Percentiles rank a stretch among this genome's conserved stretches.
Evolutionary conservation across 352 stramenopile species (phyloP).

Genomic region (Globisporangium middletonii): DNA sequence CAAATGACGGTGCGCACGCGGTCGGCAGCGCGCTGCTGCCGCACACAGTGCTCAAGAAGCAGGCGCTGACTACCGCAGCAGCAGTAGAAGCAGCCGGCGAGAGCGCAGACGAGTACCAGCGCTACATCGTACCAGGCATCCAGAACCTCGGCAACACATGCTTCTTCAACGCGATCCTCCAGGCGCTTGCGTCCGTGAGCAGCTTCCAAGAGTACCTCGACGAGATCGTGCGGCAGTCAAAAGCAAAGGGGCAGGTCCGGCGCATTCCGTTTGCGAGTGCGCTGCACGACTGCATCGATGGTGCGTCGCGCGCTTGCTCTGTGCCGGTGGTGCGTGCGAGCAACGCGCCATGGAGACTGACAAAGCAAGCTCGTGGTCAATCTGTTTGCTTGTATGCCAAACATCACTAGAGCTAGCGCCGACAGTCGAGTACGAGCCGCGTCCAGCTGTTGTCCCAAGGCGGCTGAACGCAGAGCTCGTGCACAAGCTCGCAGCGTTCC

Average conservation of each 20-base stretch:
- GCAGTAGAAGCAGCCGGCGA: not conserved
- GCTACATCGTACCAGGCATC: constrained; percentile 52
- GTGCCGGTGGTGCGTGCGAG: not conserved
- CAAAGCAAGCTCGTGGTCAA: not conserved
- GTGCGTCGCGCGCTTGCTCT: constrained; percentile 18
- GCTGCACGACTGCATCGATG: constrained; percentile 58
- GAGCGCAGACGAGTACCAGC: constrained; percentile 9
- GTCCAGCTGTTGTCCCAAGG: constrained; percentile 33
- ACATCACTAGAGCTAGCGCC: constrained; percentile 21
- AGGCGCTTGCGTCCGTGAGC: constrained; percentile 66
- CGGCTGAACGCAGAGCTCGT: constrained; percentile 60
- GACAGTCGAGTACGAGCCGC: constrained; percentile 22
- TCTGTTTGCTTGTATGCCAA: not conserved
- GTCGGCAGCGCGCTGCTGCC: not conserved
- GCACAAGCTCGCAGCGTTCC: constrained; percentile 45
- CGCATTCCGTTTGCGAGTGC: constrained; percentile 58
- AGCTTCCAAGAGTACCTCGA: constrained; percentile 67
- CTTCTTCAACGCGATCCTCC: constrained; percentile 89
- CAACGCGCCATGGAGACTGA: not conserved
- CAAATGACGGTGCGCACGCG: not conserved
- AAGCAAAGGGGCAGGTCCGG: constrained; percentile 23
- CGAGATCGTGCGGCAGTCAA: constrained; percentile 42
- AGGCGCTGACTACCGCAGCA: not conserved
- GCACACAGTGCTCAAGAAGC: not conserved
- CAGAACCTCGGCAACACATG: constrained; percentile 89